These are phyloP conservation scores for Pseudogymnoascus sp. DNA, from an alignment of 2,329 filamentous ascomycete species.

Conservation along the genomic window DNA sequence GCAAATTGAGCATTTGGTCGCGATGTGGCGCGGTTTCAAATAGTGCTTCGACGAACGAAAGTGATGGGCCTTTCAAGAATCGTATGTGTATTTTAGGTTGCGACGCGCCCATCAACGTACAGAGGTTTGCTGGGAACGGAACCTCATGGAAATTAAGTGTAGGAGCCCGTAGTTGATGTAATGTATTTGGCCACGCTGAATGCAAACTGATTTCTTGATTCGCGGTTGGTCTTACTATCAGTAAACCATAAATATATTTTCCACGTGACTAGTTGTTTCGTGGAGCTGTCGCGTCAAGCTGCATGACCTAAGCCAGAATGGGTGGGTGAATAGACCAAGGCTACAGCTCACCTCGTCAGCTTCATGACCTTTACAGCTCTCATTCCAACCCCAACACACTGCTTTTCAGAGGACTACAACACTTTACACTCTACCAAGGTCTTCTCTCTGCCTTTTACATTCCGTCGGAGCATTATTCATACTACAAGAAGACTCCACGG, in stretches of 20 bases:
- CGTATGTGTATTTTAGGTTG: not conserved
- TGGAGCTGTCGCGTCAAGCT: constrained; percentile 10
- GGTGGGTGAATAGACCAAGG: constrained; percentile 20
- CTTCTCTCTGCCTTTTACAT: not conserved
- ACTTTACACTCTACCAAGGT: constrained; percentile 9
- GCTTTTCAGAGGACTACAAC: constrained; percentile 22
- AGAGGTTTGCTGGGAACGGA: constrained; percentile 4
- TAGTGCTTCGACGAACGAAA: not conserved
- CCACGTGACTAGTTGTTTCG: constrained; percentile 5
- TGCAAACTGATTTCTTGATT: constrained; percentile 6
- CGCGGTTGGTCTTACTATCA: not conserved
- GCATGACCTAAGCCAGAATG: not conserved
- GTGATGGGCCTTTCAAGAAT: constrained; percentile 2
- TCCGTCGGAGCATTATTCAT: not conserved
- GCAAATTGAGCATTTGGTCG: not conserved
- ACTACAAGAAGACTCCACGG: constrained; percentile 7
- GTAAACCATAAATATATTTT: constrained; percentile 12
- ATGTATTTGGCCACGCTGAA: constrained; percentile 7
- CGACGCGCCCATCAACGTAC: constrained; percentile 3
- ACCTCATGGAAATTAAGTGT: not conserved
- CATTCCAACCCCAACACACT: constrained; percentile 21
- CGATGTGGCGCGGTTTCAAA: constrained; percentile 2
- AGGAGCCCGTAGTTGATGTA: not conserved
- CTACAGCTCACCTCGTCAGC: constrained; percentile 49
- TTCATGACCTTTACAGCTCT: constrained; percentile 29